A percentile compares a stretch with the other conserved stretches of the same genome.
phyloP scores from a whole-genome alignment of 176 grass and related monocot species.

The Oryza nivara region DNA sequence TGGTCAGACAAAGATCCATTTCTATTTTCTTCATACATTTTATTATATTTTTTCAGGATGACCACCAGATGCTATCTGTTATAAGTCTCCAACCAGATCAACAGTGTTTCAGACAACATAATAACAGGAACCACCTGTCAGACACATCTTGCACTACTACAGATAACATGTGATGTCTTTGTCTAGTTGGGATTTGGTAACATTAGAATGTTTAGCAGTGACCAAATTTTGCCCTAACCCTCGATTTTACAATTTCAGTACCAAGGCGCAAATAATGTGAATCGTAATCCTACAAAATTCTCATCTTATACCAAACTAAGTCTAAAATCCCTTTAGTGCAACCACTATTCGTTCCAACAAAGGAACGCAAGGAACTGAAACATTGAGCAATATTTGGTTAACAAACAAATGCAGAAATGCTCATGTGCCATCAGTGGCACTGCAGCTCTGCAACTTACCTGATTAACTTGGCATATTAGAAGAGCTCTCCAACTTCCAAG shows the following conservation, averaged over 20 bases:
- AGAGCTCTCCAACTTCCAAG: neutral
- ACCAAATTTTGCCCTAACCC: neutral
- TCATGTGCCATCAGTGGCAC: neutral
- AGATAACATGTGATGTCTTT: neutral
- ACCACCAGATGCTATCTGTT: neutral
- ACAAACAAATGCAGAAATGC: neutral
- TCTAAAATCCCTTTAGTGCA: neutral
- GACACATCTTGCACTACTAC: conserved; percentile 6
- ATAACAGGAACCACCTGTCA: neutral
- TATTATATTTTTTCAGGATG: neutral
- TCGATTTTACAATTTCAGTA: neutral
- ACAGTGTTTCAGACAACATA: neutral
- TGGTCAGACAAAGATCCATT: neutral
- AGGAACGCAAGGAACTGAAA: neutral
- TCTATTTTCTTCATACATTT: neutral
- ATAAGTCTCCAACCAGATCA: too few species aligned
- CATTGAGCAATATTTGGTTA: conserved; percentile 2
- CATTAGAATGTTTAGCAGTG: neutral
- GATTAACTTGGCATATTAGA: neutral
- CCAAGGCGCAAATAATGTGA: neutral
- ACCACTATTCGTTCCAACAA: neutral
- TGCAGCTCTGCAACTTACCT: neutral
- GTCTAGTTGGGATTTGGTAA: neutral
- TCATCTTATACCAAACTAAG: neutral
- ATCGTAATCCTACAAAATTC: neutral